A percentile compares a stretch with the other conserved stretches of the same genome.
phyloP scores from a whole-genome alignment of 345 rosid genomes.

The Adansonia digitata region DNA sequence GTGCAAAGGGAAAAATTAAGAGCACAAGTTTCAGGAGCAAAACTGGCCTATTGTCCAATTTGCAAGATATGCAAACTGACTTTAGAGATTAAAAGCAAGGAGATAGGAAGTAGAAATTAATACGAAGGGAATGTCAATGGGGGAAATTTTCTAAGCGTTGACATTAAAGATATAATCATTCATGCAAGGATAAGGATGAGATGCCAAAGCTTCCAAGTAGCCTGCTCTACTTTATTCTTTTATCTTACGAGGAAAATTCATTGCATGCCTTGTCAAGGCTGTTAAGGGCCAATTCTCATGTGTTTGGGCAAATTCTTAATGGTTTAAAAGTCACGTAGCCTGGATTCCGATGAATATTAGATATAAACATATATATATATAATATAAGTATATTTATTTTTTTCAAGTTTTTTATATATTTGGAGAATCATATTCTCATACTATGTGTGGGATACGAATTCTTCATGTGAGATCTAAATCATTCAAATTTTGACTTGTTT shows the following conservation, averaged over 20 bases:
- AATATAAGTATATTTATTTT: too few relatives aligned
- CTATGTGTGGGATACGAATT: too few relatives aligned
- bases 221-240: slow-evolving; percentile 16
- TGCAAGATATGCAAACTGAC: background rate
- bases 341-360: too few relatives aligned
- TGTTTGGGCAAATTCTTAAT: background rate
- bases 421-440: too few relatives aligned
- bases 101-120: background rate
- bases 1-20: too few relatives aligned
- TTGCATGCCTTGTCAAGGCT: background rate
- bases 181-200: slow-evolving; percentile 6
- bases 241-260: background rate
- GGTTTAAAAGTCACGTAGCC: background rate
- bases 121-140: slow-evolving; percentile 9
- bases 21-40: background rate
- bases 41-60: background rate
- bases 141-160: slow-evolving; percentile 10
- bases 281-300: slow-evolving; percentile 6
- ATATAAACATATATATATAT: too few relatives aligned
- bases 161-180: background rate
- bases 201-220: background rate
- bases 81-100: background rate
- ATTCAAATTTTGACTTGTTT: background rate
- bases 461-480: background rate
- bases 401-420: too few relatives aligned